Evolutionary conservation across 1,284 basidiomycete genomes (phyloP).

Genomic region (Puccinia horiana): DNA sequence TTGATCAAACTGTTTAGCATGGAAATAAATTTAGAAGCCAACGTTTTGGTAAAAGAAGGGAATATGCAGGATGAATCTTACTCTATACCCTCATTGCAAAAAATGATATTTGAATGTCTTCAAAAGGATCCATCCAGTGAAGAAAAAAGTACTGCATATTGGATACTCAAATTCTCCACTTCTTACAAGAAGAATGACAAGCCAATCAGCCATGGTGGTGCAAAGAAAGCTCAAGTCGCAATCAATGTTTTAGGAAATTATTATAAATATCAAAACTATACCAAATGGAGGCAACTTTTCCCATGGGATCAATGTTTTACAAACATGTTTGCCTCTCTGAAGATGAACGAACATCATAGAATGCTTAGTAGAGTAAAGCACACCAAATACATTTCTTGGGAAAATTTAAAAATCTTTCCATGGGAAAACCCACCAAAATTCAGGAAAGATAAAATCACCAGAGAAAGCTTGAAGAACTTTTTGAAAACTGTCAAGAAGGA

Average conservation of each 20-base stretch:
- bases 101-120: neutral
- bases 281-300: neutral
- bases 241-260: neutral
- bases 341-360: neutral
- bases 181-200: neutral
- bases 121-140: neutral
- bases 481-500: too few relatives aligned
- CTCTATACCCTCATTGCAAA: neutral
- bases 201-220: neutral
- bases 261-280: neutral
- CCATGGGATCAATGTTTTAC: neutral
- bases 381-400: too few relatives aligned
- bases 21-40: neutral
- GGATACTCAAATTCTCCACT: too few relatives aligned
- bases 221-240: neutral
- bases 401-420: too few relatives aligned
- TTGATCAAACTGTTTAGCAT: neutral
- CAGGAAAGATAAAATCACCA: too few relatives aligned
- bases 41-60: neutral
- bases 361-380: too few relatives aligned
- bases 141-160: neutral
- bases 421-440: too few relatives aligned
- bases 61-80: neutral
- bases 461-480: too few relatives aligned
- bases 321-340: neutral